phyloP scores from a whole-genome alignment of 1,284 basidiomycete species.

The Volvariella surrecta region DNA sequence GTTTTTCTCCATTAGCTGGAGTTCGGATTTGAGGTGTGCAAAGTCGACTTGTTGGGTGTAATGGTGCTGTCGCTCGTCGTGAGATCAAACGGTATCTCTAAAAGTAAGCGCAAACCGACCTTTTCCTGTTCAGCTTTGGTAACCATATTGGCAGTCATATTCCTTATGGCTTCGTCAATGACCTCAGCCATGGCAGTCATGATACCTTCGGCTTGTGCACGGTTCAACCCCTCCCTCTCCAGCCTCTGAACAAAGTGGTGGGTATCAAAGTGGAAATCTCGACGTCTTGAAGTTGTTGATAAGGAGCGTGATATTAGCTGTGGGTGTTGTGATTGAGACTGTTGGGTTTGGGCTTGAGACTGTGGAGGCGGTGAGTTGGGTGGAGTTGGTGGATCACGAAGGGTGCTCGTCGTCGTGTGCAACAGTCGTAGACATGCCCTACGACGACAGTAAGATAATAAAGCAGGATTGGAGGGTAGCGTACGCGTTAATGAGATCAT shows the following conservation, averaged over 20 bases:
- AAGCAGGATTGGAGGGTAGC: not conserved
- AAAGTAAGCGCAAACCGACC: slow-evolving; percentile 33
- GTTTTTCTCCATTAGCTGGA: slow-evolving; percentile 96
- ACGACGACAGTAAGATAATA: slow-evolving; percentile 1
- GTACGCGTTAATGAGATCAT: not conserved
- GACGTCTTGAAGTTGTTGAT: not conserved
- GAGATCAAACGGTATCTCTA: not conserved
- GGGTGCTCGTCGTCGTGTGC: not conserved
- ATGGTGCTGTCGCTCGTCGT: slow-evolving; percentile 53
- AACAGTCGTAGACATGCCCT: not conserved
- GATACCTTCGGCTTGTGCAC: slow-evolving; percentile 88
- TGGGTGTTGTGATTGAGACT: not conserved
- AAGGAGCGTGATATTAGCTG: not conserved
- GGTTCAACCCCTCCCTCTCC: slow-evolving; percentile 80
- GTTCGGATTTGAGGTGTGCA: slow-evolving; percentile 92
- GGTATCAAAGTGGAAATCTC: slow-evolving; percentile 84
- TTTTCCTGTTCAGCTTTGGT: slow-evolving; percentile 93
- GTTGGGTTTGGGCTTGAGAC: too few relatives aligned
- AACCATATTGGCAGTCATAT: slow-evolving; percentile 92
- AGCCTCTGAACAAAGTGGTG: slow-evolving; percentile 88
- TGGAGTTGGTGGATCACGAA: too few relatives aligned
- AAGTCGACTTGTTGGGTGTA: slow-evolving; percentile 98
- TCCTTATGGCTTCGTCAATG: slow-evolving; percentile 89
- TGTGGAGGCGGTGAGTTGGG: too few relatives aligned
- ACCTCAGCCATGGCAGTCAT: slow-evolving; percentile 94